Percentiles rank a stretch among this genome's conserved stretches.
phyloP scores from a whole-genome alignment of 805 yeast species.

The Ogataea neopini region DNA sequence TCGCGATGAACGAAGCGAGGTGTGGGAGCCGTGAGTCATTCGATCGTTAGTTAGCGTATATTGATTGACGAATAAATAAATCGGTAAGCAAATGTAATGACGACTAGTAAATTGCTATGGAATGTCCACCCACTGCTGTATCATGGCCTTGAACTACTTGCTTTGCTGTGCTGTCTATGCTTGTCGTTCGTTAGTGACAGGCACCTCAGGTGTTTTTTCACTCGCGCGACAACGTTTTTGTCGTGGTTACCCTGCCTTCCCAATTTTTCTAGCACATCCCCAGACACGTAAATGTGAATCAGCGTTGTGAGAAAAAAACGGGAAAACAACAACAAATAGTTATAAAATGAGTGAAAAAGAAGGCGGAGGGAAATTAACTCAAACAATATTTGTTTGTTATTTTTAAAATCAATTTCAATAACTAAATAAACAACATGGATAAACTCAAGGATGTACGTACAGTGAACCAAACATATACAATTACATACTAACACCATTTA shows the following conservation, averaged over 20 bases:
- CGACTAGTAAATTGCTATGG: too few relatives aligned
- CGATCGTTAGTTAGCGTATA: too few relatives aligned
- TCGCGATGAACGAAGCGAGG: too few relatives aligned
- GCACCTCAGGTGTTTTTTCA: too few relatives aligned
- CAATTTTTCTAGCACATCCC: neutral
- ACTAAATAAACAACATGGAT: constrained; percentile 39
- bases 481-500: constrained; percentile 26
- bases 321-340: constrained; percentile 6
- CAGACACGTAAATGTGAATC: constrained; percentile 7
- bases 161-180: too few relatives aligned
- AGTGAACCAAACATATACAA: neutral
- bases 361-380: constrained; percentile 5
- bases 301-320: constrained; percentile 4
- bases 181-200: too few relatives aligned
- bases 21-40: too few relatives aligned
- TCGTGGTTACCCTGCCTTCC: neutral
- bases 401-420: neutral
- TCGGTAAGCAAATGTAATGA: too few relatives aligned
- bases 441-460: constrained; percentile 49
- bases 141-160: too few relatives aligned
- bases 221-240: neutral
- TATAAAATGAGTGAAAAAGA: constrained; percentile 3
- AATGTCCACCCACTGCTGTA: too few relatives aligned
- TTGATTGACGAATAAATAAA: too few relatives aligned
- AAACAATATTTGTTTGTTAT: neutral